Percentiles rank a stretch among this genome's conserved stretches.
Evolutionary conservation across 2,329 filamentous ascomycete genomes (phyloP).

Genomic region (Alternaria ethzedia): DNA sequence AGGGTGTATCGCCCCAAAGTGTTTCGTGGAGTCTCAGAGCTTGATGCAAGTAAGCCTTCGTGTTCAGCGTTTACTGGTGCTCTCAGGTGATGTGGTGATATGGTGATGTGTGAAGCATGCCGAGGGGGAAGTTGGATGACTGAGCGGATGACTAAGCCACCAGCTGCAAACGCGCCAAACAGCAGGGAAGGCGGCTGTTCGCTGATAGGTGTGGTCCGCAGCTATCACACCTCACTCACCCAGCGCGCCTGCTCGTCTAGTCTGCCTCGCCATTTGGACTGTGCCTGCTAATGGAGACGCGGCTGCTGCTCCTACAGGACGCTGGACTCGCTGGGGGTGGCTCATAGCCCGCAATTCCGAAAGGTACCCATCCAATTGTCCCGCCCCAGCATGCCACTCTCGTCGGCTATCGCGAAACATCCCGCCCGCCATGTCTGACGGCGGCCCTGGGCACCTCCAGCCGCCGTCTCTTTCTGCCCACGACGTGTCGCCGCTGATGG

Average conservation of each 20-base stretch:
- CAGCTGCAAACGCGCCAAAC: conserved; percentile 18
- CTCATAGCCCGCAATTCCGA: conserved; percentile 31
- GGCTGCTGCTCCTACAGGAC: conserved; percentile 39
- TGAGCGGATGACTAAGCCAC: conserved; percentile 9
- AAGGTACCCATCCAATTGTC: conserved; percentile 19
- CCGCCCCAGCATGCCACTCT: conserved; percentile 26
- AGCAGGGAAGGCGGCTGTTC: conserved; percentile 13
- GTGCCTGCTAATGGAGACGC: conserved; percentile 45
- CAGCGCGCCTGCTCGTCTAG: conserved; percentile 18
- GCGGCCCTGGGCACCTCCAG: conserved; percentile 21
- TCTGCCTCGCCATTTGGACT: conserved; percentile 26
- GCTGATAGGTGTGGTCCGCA: conserved; percentile 10
- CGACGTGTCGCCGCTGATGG: conserved; percentile 13
- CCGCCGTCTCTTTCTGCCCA: conserved; percentile 13
- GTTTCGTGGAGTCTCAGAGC: too few relatives aligned
- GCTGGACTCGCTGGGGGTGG: conserved; percentile 43
- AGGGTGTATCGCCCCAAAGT: too few relatives aligned
- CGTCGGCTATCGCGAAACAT: conserved; percentile 26
- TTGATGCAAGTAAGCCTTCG: too few relatives aligned
- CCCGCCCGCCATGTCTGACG: conserved; percentile 24
- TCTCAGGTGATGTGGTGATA: background rate
- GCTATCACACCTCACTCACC: conserved; percentile 19
- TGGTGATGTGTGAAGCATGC: background rate
- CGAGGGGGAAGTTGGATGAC: background rate
- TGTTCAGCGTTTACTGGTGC: background rate